phyloP scores from a whole-genome alignment of 805 yeast genomes.

The Ogataea thermomethanolica region DNA sequence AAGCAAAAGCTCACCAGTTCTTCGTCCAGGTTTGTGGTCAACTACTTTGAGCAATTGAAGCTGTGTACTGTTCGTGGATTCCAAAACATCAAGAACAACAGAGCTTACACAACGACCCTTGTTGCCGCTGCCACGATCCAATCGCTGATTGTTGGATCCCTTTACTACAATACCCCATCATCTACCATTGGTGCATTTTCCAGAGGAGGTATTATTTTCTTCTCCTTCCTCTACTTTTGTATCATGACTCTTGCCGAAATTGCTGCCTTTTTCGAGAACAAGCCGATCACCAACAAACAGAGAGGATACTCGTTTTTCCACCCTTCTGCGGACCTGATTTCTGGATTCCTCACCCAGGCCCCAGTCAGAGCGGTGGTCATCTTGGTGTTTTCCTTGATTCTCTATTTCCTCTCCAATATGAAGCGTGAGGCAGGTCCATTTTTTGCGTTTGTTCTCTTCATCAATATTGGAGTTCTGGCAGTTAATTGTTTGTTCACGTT shows the following conservation, averaged over 20 bases:
- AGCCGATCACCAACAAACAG: conserved; percentile 64
- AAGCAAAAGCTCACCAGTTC: conserved; percentile 40
- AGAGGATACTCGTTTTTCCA: conserved; percentile 59
- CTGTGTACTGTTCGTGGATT: conserved; percentile 53
- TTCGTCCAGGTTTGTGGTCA: conserved; percentile 37
- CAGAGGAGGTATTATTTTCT: conserved; percentile 62
- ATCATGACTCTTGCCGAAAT: conserved; percentile 62
- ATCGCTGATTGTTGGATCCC: conserved; percentile 59
- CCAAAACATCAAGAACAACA: conserved; percentile 53
- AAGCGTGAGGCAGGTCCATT: conserved; percentile 52
- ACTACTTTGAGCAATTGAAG: conserved; percentile 47
- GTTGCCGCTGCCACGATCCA: conserved; percentile 51
- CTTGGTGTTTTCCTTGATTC: conserved; percentile 41
- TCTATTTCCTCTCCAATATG: conserved; percentile 54
- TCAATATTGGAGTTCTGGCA: conserved; percentile 37
- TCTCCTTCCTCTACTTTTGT: conserved; percentile 56
- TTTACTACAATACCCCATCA: conserved; percentile 49
- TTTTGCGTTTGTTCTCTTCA: conserved; percentile 46
- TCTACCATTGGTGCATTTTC: conserved; percentile 55
- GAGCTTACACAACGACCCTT: conserved; percentile 47
- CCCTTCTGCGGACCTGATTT: conserved; percentile 61
- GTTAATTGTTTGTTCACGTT: conserved; percentile 52
- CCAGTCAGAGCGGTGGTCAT: conserved; percentile 54
- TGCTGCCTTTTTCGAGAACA: conserved; percentile 52
- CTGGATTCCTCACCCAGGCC: conserved; percentile 52